A percentile compares a stretch with the other conserved stretches of the same genome.
Evolutionary conservation across 352 stramenopile species (phyloP).

Genomic region (Elongisporangium senticosum): DNA sequence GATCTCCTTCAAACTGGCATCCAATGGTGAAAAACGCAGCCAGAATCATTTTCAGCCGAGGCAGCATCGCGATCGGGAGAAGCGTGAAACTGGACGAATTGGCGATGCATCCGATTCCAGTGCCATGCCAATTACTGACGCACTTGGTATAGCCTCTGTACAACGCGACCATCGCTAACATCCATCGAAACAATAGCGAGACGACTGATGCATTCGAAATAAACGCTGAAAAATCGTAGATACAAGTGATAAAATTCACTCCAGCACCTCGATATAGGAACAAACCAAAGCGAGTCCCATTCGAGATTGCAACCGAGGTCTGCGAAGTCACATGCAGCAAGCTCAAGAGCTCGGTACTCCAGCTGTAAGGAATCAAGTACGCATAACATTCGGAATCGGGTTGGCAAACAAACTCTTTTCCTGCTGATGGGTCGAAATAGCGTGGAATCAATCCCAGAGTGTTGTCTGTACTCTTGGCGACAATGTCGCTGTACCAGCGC

Average conservation of each 20-base stretch:
- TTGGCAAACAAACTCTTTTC: constrained; percentile 2
- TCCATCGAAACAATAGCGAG: constrained; percentile 4
- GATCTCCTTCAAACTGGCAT: constrained; percentile 14
- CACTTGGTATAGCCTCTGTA: neutral
- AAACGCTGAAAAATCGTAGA: constrained; percentile 4
- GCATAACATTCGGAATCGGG: no score
- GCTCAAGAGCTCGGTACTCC: no score
- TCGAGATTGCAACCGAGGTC: neutral
- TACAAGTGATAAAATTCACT: neutral
- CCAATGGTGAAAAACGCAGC: constrained; percentile 20
- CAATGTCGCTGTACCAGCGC: neutral
- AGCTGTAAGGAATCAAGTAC: no score
- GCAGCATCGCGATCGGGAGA: constrained; percentile 15
- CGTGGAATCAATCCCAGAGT: neutral
- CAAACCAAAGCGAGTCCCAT: constrained; percentile 4
- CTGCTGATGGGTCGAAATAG: neutral
- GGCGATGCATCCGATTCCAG: constrained; percentile 15
- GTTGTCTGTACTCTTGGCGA: neutral
- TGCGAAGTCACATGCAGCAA: no score
- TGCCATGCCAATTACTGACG: constrained; percentile 8
- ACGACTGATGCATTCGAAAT: constrained; percentile 6
- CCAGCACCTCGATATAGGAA: constrained; percentile 1
- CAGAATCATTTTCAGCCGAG: constrained; percentile 16
- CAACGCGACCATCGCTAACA: constrained; percentile 1
- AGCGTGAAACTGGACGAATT: constrained; percentile 17